Percentiles rank a stretch among this genome's conserved stretches.
phyloP scores from a whole-genome alignment of 345 rosid genomes.

The Lepidium africanum region DNA sequence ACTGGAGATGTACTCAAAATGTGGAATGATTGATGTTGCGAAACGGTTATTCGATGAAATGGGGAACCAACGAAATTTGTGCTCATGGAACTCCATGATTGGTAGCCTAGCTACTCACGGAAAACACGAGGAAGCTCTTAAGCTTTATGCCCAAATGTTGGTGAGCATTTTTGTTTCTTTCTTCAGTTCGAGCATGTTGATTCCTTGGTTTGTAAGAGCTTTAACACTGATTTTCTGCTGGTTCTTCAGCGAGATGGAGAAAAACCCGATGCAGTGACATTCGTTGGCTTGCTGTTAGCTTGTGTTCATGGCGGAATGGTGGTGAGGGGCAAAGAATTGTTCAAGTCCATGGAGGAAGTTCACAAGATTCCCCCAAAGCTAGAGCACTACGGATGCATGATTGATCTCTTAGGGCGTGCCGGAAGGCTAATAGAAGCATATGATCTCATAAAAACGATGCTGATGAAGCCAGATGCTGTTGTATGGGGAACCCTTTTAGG shows the following conservation, averaged over 20 bases:
- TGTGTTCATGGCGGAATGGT: constrained; percentile 83
- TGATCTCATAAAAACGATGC: constrained; percentile 54
- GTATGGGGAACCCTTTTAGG: constrained; percentile 80
- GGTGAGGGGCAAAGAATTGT: constrained; percentile 38
- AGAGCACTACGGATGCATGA: constrained; percentile 84
- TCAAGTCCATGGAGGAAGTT: constrained; percentile 44
- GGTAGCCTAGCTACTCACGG: constrained; percentile 70
- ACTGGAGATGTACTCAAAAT: constrained; percentile 64
- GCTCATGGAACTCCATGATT: constrained; percentile 91
- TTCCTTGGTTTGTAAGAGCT: not conserved
- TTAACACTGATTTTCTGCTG: constrained; percentile 8
- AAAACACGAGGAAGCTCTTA: constrained; percentile 46
- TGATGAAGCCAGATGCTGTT: constrained; percentile 70
- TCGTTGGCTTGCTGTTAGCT: constrained; percentile 69
- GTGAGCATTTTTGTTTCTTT: constrained; percentile 26
- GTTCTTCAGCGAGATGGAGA: constrained; percentile 38
- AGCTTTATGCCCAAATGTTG: constrained; percentile 56
- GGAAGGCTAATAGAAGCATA: constrained; percentile 64
- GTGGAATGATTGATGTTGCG: constrained; percentile 58
- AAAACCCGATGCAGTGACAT: constrained; percentile 65
- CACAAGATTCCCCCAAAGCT: constrained; percentile 45
- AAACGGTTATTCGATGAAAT: constrained; percentile 50
- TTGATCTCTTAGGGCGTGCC: constrained; percentile 78
- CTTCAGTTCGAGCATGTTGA: not conserved
- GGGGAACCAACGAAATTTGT: constrained; percentile 50